These are phyloP conservation scores for Saccharomyces pastorianus DNA, from an alignment of 1,139 yeast species.

Conservation along the genomic window DNA sequence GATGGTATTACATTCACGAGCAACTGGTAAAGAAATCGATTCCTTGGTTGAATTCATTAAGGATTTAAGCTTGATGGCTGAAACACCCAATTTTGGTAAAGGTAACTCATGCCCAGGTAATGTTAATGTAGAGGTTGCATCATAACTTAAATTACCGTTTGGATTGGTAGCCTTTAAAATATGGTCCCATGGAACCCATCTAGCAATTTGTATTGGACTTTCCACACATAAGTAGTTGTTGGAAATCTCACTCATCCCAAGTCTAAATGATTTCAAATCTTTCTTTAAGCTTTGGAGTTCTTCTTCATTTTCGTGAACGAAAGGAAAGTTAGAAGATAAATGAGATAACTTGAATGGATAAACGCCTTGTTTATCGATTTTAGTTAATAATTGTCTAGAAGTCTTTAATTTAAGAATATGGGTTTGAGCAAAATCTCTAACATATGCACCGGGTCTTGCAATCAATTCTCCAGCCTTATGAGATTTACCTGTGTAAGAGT, in stretches of 20 bases:
- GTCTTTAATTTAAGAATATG: constrained; percentile 72
- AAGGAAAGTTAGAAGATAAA: constrained; percentile 53
- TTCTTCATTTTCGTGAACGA: constrained; percentile 34
- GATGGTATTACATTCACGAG: constrained; percentile 74
- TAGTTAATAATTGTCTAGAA: constrained; percentile 61
- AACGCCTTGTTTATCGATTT: constrained; percentile 74
- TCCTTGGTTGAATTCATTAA: constrained; percentile 47
- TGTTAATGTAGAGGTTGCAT: constrained; percentile 51
- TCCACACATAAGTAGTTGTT: constrained; percentile 76
- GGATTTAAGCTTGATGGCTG: constrained; percentile 56
- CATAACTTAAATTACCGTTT: constrained; percentile 57
- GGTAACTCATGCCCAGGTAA: constrained; percentile 70
- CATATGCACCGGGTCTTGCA: constrained; percentile 63
- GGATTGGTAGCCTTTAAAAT: constrained; percentile 55
- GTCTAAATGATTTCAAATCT: constrained; percentile 52
- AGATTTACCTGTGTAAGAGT: constrained; percentile 55
- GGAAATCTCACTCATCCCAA: constrained; percentile 74
- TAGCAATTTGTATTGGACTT: constrained; percentile 63
- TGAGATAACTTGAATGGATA: constrained; percentile 83
- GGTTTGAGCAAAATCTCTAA: constrained; percentile 76
- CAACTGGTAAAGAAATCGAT: constrained; percentile 45
- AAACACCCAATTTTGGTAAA: constrained; percentile 60
- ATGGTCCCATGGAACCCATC: constrained; percentile 60
- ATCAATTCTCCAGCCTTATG: constrained; percentile 44
- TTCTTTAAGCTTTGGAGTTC: constrained; percentile 40